Base-by-base conservation (phyloP, 805 yeast genomes). In the Cyberlindnera maclurae region DNA sequence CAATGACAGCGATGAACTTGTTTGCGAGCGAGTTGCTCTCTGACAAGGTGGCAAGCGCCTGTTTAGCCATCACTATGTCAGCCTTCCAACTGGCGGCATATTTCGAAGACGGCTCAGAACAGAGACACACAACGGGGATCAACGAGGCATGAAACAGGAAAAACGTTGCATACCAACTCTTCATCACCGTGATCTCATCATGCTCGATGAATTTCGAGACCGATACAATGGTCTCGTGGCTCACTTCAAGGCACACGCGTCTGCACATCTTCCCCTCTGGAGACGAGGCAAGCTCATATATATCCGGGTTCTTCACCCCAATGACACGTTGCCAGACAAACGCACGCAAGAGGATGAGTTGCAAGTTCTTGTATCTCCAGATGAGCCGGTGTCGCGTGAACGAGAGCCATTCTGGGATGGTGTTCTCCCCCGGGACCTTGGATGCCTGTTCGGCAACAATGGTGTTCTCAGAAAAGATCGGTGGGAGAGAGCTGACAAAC, bases 131-230 rank as follows among this genome's bases (percentile, higher is more conserved):
- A 37, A 77, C 66, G 8, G 80, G 77, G 35, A 79, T 73, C 40
- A 79, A 57, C 4, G 73, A 70, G 2, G 84, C 82, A 53, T 79
- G 83, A 58, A 78, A 77, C 12, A 77, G 46, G 54, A 75, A 79
- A 50, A 75, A 79, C 0, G 77, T 72, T 4, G 81, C 73, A 56
- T 77, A 74, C 85, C 85, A 79, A 20, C 74, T 69, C 12, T 75
- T 65, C 24, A 76, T 61, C 18, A 71, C 67, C n/a, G 74, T 65
- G 15, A 67, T 41, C 10, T 59, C 59, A 36, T 60, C 52, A 29
- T 57, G 59, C 18, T 48, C 46, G 16, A 58, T 50, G 44, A 61
- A 74, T 22, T 60, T 62, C 17, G 65, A 58, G 8, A 78, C 73
- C 7, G 79, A 69, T 29, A 58, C 39, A 12, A 79, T 73, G 0